phyloP scores from a whole-genome alignment of 768 basidiomycete genomes.

The Dioszegia hungarica region DNA sequence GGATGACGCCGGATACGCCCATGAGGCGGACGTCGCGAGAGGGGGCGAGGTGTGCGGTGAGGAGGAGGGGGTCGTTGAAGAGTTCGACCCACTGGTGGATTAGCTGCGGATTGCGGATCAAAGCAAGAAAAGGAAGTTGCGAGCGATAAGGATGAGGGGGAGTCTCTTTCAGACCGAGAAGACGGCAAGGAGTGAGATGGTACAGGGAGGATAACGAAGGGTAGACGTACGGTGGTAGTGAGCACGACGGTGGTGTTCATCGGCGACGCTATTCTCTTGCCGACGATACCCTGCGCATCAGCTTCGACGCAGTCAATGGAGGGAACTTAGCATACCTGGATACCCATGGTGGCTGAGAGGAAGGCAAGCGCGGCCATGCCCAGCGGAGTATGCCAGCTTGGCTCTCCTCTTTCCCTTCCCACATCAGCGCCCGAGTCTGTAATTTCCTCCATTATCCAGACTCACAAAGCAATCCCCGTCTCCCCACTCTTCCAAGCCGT shows the following conservation, averaged over 20 bases:
- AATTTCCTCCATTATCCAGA: not conserved
- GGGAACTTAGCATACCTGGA: constrained; percentile 59
- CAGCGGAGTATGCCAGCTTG: constrained; percentile 64
- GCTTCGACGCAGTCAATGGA: not conserved
- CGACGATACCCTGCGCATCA: constrained; percentile 8
- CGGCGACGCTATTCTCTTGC: constrained; percentile 30
- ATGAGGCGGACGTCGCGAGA: constrained; percentile 68
- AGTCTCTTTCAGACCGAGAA: too few species aligned
- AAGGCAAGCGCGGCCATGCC: constrained; percentile 71
- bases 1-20: constrained; percentile 59
- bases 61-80: constrained; percentile 71
- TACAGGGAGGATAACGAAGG: too few species aligned
- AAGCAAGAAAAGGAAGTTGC: not conserved
- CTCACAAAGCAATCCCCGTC: constrained; percentile 33
- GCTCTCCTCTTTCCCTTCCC: constrained; percentile 55
- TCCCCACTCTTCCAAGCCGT: constrained; percentile 67
- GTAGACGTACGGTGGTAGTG: constrained; percentile 52
- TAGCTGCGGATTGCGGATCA: not conserved
- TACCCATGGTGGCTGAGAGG: constrained; percentile 71
- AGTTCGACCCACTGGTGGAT: constrained; percentile 71
- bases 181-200: too few species aligned
- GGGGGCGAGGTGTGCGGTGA: constrained; percentile 53
- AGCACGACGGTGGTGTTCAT: constrained; percentile 54
- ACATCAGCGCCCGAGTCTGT: not conserved
- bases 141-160: not conserved